Base-by-base conservation (phyloP, 257 asterid species). In the Ballota nigra region DNA sequence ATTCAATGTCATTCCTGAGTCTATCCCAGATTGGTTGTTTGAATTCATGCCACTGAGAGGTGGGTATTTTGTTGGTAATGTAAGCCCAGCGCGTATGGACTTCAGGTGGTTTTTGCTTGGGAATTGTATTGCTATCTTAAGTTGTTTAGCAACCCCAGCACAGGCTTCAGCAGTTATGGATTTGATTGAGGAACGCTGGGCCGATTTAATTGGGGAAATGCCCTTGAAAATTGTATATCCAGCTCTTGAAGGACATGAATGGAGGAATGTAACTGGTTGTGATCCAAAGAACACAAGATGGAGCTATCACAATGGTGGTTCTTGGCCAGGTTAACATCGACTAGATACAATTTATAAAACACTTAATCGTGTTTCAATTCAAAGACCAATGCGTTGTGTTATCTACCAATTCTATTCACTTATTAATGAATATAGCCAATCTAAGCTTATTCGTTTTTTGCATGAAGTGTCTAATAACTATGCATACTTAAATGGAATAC, bases 241-340 rank as follows among this genome's bases (percentile, higher is more conserved):
- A 47, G 92, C 89, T 22, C 87, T 86, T 22, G 86, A 84, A 69
- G 92, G 84, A 16, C 85, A 86, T 58, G 75, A 82, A 43, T 84
- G 92, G 92, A 78, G 56, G 74, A 82, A 66, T 41, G 82, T 84
- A 23, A 84, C 92, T 11, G 89, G 92, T 45, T 84, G 87, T 66
- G 89, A 86, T 70, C 89, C 89, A 28, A 86, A 86, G 71, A 86
- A 86, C 81, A 86, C 91, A 4, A 78, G 86, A 68, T 84, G 92
- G 89, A 86, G 92, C 63, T 84, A 84, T 68, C 92, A 86, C 77
- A 82, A 86, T 18, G 89, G 89, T 52, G 92, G 89, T 45, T 84
- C 92, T 62, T 86, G 89, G 92, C 89, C 92, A 82, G 89, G 91
- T 83, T 56, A 47, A n/a, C 55, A 47, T n/a, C 53, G 10, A 45